Base-by-base conservation (phyloP, 2,329 filamentous ascomycete species). In the Colletotrichum spaethianum region DNA sequence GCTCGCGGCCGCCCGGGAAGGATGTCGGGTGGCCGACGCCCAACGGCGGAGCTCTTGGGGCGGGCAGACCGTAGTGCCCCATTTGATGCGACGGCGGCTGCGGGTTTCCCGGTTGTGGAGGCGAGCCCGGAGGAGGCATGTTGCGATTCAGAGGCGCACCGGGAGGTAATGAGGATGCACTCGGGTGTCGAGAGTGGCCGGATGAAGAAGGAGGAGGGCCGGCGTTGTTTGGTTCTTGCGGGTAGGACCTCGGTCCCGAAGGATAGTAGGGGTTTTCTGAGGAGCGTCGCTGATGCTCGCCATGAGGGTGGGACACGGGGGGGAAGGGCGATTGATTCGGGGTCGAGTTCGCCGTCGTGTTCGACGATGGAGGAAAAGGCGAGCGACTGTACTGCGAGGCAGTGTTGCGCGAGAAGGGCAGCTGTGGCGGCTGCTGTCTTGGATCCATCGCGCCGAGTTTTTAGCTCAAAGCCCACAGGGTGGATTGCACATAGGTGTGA, bases 1-100 rank as follows among this genome's bases (percentile, higher is more conserved):
- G 80, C 68, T 89, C 86, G 71, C 90, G 88, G 44, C 86, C 82
- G 4, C 85, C 82, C 0, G 84, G 81, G 63, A 87, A 88, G 4
- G 85, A 81, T 26, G 80, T 82, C 1, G 85, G 82, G 3, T 83
- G 84, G 1, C 85, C 84, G 28, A 84, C 82, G 48, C 82, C 78
- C 28, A 85, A 78, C 6, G 82, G 80, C 62, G 84, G 85, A 18
- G 83, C 82, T 52, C 86, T 80, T 8, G 86, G 86, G 14, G 84
- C 83, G 23, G 86, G 86, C 36, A 86, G 81, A 3, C 83, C 81
- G 67, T 87, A 88, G 71, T 81, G 78, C 74, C 80, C 76, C 75
- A 82, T 76, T 80, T 74, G 74, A 64, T 74, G 79, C 63, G 77
- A 72, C 70, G 77, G 81, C 46, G 77, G 80, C 44, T 74, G 79